A percentile compares a stretch with the other conserved stretches of the same genome.
phyloP scores from a whole-genome alignment of 495 filamentous ascomycete genomes.

The Neohortaea acidophila region DNA sequence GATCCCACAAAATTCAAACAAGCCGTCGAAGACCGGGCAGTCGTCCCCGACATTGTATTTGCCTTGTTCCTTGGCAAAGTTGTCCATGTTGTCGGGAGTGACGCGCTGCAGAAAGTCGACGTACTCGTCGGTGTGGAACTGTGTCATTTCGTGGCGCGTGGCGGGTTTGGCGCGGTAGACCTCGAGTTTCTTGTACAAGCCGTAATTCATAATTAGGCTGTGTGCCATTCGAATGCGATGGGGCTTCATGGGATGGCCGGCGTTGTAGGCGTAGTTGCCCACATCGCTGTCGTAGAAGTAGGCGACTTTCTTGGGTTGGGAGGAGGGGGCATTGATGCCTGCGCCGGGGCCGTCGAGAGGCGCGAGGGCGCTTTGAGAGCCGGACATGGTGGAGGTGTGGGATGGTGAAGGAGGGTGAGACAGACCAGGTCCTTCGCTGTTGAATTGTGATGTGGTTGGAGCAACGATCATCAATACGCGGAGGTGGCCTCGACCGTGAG shows the following conservation, averaged over 20 bases:
- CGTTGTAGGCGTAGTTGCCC: conserved; percentile 93
- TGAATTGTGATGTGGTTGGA: no score
- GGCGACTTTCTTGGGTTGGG: conserved; percentile 53
- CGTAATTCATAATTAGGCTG: conserved; percentile 97
- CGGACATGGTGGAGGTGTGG: conserved; percentile 3
- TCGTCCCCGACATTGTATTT: conserved; percentile 98
- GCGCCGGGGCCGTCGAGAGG: conserved; percentile 14
- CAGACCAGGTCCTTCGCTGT: no score
- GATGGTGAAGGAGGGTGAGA: not conserved
- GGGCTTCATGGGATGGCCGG: conserved; percentile 98
- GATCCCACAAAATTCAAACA: conserved; percentile 97
- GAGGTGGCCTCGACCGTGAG: no score
- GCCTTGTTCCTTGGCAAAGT: conserved; percentile 76
- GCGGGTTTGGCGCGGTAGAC: conserved; percentile 98
- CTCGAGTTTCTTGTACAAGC: conserved; percentile 95
- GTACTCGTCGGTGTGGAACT: conserved; percentile 98
- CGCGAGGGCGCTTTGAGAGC: conserved; percentile 8
- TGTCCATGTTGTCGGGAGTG: conserved; percentile 97
- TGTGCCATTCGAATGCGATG: conserved; percentile 95
- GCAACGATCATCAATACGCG: no score
- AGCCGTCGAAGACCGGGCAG: conserved; percentile 92
- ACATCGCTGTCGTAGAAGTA: conserved; percentile 98
- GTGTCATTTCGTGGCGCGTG: conserved; percentile 92
- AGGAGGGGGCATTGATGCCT: conserved; percentile 8
- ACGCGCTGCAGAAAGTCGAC: conserved; percentile 95